Evolutionary conservation across 257 asterid species (phyloP).

Genomic region (Solanum paucissectum): DNA sequence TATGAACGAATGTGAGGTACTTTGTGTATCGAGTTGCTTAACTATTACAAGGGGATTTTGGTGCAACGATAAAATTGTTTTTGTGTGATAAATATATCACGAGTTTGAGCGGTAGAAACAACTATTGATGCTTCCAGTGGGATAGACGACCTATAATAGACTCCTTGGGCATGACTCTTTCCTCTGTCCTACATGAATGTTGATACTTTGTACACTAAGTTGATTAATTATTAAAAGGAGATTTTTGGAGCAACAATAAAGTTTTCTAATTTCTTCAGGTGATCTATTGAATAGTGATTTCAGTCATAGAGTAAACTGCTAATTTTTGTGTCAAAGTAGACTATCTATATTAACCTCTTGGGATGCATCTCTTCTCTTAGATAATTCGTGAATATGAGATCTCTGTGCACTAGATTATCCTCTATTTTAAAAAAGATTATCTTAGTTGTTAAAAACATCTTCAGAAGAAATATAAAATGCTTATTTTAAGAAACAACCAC

Average conservation of each 20-base stretch:
- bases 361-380: neutral
- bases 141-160: no score
- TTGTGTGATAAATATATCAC: rapidly evolving
- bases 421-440: neutral
- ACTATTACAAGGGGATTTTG: neutral
- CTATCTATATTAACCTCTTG: neutral
- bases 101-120: no score
- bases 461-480: neutral
- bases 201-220: neutral
- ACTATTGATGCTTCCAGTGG: no score
- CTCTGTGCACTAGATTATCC: neutral
- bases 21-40: neutral
- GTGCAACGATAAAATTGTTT: rapidly evolving
- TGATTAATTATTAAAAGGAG: neutral
- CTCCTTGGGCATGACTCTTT: neutral
- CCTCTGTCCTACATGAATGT: neutral
- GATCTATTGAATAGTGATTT: neutral
- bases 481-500: neutral
- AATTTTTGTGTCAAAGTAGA: neutral
- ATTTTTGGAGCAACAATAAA: neutral
- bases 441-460: neutral
- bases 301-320: no score
- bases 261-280: neutral
- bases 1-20: neutral
- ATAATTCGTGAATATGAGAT: neutral